phyloP scores from a whole-genome alignment of 2,329 filamentous ascomycete species.

The Fusarium decemcellulare region DNA sequence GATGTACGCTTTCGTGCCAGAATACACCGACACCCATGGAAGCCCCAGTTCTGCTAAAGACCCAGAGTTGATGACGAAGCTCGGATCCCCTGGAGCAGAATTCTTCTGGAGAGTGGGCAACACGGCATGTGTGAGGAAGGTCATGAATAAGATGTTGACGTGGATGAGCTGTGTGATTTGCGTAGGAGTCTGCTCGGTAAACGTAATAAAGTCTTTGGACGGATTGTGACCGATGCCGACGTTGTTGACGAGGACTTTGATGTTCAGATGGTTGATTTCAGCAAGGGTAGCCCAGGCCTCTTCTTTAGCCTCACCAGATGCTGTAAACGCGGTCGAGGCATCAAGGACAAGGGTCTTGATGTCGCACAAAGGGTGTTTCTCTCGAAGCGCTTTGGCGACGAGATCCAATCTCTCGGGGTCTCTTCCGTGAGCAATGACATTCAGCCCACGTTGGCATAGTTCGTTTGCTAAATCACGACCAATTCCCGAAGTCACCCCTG shows the following conservation, averaged over 20 bases:
- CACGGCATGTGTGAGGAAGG: conserved; percentile 3
- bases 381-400: neutral
- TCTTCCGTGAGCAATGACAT: conserved; percentile 5
- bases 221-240: conserved; percentile 7
- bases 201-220: conserved; percentile 6
- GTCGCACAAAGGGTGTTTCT: neutral
- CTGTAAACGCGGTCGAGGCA: conserved; percentile 5
- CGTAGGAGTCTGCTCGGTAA: conserved; percentile 1
- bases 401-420: neutral
- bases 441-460: conserved; percentile 2
- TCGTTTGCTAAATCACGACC: conserved; percentile 2
- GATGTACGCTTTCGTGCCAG: conserved; percentile 14
- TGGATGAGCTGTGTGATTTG: conserved; percentile 10
- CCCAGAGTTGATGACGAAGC: conserved; percentile 12
- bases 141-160: conserved; percentile 14
- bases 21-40: conserved; percentile 9
- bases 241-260: conserved; percentile 9
- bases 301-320: neutral
- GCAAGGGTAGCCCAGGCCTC: neutral
- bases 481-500: conserved; percentile 2
- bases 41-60: conserved; percentile 13
- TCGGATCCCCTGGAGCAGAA: neutral
- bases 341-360: conserved; percentile 5
- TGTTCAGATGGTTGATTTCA: neutral
- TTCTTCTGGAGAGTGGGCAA: neutral